A percentile compares a stretch with the other conserved stretches of the same genome.
Evolutionary conservation across 2,329 filamentous ascomycete species (phyloP).

Genomic region (Cytospora schulzeri): DNA sequence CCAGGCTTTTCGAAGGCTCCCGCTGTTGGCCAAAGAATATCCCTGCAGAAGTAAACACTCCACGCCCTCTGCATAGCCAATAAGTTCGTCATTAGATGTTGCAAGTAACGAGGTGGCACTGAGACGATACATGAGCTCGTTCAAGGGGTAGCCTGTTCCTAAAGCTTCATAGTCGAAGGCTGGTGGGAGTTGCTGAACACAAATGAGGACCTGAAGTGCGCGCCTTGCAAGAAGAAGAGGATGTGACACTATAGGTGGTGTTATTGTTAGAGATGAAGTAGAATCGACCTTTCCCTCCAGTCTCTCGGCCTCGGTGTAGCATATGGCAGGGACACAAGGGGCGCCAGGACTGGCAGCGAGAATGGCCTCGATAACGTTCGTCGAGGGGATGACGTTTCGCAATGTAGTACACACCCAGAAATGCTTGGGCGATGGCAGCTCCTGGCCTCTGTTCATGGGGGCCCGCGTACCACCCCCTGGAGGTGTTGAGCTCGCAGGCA

Average conservation of each 20-base stretch:
- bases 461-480: constrained; percentile 3
- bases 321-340: constrained; percentile 36
- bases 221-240: constrained; percentile 51
- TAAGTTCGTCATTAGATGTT: constrained; percentile 53
- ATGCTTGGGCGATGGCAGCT: constrained; percentile 32
- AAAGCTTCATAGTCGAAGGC: constrained; percentile 35
- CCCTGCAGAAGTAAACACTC: constrained; percentile 53
- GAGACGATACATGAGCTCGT: constrained; percentile 38
- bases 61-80: constrained; percentile 54
- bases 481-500: constrained; percentile 5
- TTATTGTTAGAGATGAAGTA: constrained; percentile 30
- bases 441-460: constrained; percentile 18
- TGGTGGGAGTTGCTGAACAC: constrained; percentile 49
- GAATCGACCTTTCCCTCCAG: constrained; percentile 35
- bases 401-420: constrained; percentile 39
- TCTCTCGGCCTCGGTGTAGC: constrained; percentile 38
- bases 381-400: constrained; percentile 39
- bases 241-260: constrained; percentile 44
- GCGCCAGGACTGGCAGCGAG: constrained; percentile 33
- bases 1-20: constrained; percentile 58
- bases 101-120: constrained; percentile 43
- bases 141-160: constrained; percentile 31
- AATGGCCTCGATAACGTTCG: constrained; percentile 39
- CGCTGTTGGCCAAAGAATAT: constrained; percentile 54
- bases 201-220: constrained; percentile 49